Evolutionary conservation across 768 basidiomycete species (phyloP).

Genomic region (Boletellus emodensis): DNA sequence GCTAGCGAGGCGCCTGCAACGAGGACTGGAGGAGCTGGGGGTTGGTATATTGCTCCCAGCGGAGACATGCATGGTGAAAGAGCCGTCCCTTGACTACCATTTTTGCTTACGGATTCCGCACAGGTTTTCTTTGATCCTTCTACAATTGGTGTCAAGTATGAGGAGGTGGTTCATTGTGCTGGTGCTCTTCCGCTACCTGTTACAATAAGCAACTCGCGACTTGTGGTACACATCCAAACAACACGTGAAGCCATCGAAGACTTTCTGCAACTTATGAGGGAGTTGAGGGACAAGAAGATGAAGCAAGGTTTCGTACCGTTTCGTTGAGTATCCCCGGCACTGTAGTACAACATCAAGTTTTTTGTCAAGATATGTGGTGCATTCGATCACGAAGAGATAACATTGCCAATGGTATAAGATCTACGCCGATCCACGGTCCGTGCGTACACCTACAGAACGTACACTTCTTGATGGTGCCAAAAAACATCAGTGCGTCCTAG

Average conservation of each 20-base stretch:
- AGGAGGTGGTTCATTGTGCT: constrained; percentile 64
- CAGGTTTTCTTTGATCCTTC: constrained; percentile 83
- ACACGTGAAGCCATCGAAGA: constrained; percentile 75
- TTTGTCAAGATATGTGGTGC: too few species aligned
- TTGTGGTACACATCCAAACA: constrained; percentile 92
- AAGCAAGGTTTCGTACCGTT: constrained; percentile 41
- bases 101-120: neutral
- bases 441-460: too few species aligned
- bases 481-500: too few species aligned
- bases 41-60: constrained; percentile 65
- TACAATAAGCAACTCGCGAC: constrained; percentile 60
- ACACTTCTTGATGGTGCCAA: too few species aligned
- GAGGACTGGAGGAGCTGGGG: constrained; percentile 68
- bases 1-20: constrained; percentile 66
- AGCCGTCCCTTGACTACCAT: neutral
- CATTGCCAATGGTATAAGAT: too few species aligned
- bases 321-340: neutral
- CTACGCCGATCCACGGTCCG: too few species aligned
- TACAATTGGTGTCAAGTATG: constrained; percentile 61
- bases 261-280: constrained; percentile 57
- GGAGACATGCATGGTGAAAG: constrained; percentile 89
- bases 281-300: constrained; percentile 67
- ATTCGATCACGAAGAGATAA: too few species aligned
- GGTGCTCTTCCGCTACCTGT: constrained; percentile 65
- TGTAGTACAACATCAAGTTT: too few species aligned